These are phyloP conservation scores for Spiraea crenata DNA, from an alignment of 331 rosid species.

Conservation along the genomic window DNA sequence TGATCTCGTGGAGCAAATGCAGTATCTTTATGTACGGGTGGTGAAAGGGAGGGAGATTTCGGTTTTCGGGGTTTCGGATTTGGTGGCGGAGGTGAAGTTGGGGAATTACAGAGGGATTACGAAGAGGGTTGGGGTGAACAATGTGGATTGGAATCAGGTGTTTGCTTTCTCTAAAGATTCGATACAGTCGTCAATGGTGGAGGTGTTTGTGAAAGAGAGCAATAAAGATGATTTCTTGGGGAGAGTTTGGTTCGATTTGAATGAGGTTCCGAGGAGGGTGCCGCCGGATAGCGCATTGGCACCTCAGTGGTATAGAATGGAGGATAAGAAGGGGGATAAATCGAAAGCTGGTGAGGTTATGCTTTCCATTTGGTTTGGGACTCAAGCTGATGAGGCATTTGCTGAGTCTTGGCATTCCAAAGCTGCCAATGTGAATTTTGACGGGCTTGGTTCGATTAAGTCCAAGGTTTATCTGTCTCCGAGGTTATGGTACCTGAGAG, in stretches of 20 bases:
- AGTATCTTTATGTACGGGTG: conserved; percentile 53
- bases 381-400: conserved; percentile 68
- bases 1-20: conserved; percentile 65
- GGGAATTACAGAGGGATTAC: conserved; percentile 64
- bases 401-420: conserved; percentile 68
- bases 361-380: conserved; percentile 63
- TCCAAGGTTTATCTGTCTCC: conserved; percentile 68
- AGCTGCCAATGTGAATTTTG: conserved; percentile 55
- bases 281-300: conserved; percentile 65
- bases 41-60: conserved; percentile 43
- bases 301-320: conserved; percentile 71
- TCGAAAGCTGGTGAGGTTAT: conserved; percentile 48
- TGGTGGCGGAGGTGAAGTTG: conserved; percentile 62
- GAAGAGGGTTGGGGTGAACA: conserved; percentile 33
- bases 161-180: conserved; percentile 60
- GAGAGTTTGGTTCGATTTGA: conserved; percentile 58
- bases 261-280: conserved; percentile 50
- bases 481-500: conserved; percentile 56
- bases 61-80: conserved; percentile 41
- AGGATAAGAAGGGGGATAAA: conserved; percentile 58
- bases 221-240: conserved; percentile 54
- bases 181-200: conserved; percentile 59
- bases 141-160: conserved; percentile 49
- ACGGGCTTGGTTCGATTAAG: conserved; percentile 53
- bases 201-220: conserved; percentile 46